Conservation (phyloP, 257 asterid genomes). For the Apocynum venetum region DNA sequence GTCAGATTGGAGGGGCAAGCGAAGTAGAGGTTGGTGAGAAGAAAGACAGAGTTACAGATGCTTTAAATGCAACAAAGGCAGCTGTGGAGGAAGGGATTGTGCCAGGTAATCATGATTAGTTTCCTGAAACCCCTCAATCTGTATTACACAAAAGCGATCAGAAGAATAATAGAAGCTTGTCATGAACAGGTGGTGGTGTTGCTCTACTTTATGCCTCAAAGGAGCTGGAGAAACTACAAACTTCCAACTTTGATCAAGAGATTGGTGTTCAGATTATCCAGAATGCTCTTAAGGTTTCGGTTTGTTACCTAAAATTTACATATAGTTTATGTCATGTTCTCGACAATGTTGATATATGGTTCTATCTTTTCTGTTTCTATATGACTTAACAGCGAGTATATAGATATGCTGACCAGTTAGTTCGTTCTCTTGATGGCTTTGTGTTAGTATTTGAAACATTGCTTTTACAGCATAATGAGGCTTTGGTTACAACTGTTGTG, state of each 20-base stretch:
- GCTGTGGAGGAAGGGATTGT: slow-evolving; percentile 65
- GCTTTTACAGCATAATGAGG: background rate
- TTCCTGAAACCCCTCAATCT: background rate
- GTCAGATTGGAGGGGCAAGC: slow-evolving; percentile 55
- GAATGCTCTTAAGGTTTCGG: slow-evolving; percentile 42
- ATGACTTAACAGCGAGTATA: background rate
- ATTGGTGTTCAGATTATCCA: slow-evolving; percentile 36
- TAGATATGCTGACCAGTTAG: background rate
- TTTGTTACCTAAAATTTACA: background rate
- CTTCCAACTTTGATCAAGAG: slow-evolving; percentile 25
- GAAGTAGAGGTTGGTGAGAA: slow-evolving; percentile 55
- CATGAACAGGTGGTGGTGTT: slow-evolving; percentile 18
- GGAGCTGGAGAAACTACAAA: slow-evolving; percentile 18
- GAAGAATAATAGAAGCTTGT: background rate
- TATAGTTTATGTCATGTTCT: background rate
- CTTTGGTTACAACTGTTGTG: background rate
- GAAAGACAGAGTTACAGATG: slow-evolving; percentile 58
- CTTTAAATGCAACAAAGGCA: slow-evolving; percentile 56
- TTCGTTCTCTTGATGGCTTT: background rate
- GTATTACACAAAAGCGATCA: background rate
- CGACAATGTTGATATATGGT: background rate
- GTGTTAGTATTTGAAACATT: background rate
- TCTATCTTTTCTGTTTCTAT: background rate
- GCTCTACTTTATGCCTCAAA: slow-evolving; percentile 25
- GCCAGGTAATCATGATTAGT: slow-evolving; percentile 29